Evolutionary conservation across 495 filamentous ascomycete species (phyloP), one percentile per base, ranked within the genome.

Genomic region (Podospora anserina): DNA sequence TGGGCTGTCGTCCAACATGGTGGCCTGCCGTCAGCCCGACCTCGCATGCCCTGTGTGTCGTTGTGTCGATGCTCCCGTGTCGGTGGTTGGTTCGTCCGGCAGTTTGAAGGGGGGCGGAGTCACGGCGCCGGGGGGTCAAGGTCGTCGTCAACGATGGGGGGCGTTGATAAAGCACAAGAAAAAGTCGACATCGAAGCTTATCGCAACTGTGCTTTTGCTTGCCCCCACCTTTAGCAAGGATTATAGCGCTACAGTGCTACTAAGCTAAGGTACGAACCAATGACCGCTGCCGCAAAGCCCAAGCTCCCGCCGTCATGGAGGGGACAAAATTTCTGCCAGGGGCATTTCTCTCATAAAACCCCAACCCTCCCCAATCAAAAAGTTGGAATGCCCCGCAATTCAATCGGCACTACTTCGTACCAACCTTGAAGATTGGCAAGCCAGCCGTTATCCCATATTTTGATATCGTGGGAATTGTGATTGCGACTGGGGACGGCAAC

Each of bases 1-100:
- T 85, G 82, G 77, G 82, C 75, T 79, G 78, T 79, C 74, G 79
- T 76, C 76, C 69, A 76, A 74, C 82, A 85, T 85, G 76, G 71
- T 82, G 76, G 73, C 77, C 70, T 73, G 69, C 75, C 73, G 72
- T 69, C 76, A 82, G 77, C 78, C 78, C 75, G 78, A 70, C 78
- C 75, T 78, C 72, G 72, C 66, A 58, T 58, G 55, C 67, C 76
- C 71, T 39, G 32, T 28, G 63, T 20, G 56, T 66, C 69, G 32
- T 63, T 39, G 23, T 19, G 34, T 54, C 64, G 15, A 27, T 5
- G 19, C 64, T 30, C 44, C 23, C 23, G 23, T 23, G 62, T 65
- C 60, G 32, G 56, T 32, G 56, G 59, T 60, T 20, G 53, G 39
- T 23, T 23, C 23, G 23, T 23, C 62, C 61, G 32, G 57, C 26